Evolutionary conservation across 2,329 filamentous ascomycete genomes (phyloP).

Genomic region (Aspergillus alliaceus): DNA sequence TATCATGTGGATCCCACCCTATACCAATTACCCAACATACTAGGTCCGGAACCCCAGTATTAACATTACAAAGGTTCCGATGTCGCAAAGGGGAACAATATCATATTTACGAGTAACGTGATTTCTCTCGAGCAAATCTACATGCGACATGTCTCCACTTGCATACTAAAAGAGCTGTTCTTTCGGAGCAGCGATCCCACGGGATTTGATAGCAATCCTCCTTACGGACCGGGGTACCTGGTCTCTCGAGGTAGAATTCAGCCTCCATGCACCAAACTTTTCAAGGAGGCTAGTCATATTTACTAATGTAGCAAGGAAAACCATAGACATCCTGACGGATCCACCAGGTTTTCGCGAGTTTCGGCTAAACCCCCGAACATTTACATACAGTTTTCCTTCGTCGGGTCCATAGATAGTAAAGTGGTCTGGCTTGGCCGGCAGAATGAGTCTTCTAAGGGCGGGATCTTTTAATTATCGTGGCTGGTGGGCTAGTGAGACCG

Average conservation of each 20-base stretch:
- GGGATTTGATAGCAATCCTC: background rate
- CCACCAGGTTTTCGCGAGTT: background rate
- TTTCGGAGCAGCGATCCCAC: background rate
- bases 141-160: background rate
- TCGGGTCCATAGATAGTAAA: background rate
- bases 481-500: background rate
- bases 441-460: background rate
- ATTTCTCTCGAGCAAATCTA: background rate
- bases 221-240: background rate
- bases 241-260: background rate
- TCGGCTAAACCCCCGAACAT: background rate
- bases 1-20: slow-evolving; percentile 23
- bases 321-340: background rate
- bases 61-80: background rate
- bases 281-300: background rate
- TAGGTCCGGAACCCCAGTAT: background rate
- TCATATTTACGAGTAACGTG: background rate
- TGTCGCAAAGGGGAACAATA: background rate
- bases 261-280: background rate
- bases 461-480: background rate
- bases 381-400: background rate
- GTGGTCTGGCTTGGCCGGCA: slow-evolving; percentile 3
- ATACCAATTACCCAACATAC: background rate
- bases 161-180: background rate
- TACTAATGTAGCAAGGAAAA: background rate